Evolutionary conservation across 768 basidiomycete genomes (phyloP), one percentile per base, ranked within the genome.

Genomic region (Lactifluus piperatus): DNA sequence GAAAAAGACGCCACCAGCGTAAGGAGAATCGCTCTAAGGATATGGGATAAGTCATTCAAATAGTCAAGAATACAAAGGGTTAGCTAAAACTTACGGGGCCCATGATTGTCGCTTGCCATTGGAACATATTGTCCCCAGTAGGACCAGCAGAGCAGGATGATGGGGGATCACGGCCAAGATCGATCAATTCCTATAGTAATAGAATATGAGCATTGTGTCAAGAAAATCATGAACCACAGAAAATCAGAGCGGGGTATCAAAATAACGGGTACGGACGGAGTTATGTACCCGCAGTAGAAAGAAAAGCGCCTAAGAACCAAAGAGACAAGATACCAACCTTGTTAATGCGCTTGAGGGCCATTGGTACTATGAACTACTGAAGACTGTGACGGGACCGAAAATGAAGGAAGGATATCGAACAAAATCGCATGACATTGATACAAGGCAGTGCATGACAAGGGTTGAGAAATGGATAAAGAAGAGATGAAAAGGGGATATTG

Each of bases 41-140:
- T 5, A 20, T 52, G 62, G 63, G 64, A 49, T 22, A 56, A 69
- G 68, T 71, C 65, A 71, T 57, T 51, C 29, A 44, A 51, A 56
- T 29, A 54, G 27, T 44, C 51, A 45, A 48, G 2, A 9, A 27
- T 51, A 27, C 20, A 16, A 46, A 51, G 22, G 18, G 10, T 20
- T 18, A 32, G n/a, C n/a, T n/a, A n/a, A 8, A n/a, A 79, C 94
- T 73, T 70, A 95, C 94, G 58, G 95, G 95, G 44, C 95, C 95
- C 95, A 98, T 98, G 73, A 98, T 98, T 66, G 95, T 97, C 62
- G 95, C 95, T 73, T 97, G 94, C 95, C 94, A 97, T 72, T 93
- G 86, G 80, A 97, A 99, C 85, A 98, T 86, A 76, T 97, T 94
- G 71, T 98, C 94, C 54, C 92, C 92, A 61, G 88, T 93, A 45